phyloP scores from a whole-genome alignment of 495 filamentous ascomycete species.

The Niebla homalea region DNA sequence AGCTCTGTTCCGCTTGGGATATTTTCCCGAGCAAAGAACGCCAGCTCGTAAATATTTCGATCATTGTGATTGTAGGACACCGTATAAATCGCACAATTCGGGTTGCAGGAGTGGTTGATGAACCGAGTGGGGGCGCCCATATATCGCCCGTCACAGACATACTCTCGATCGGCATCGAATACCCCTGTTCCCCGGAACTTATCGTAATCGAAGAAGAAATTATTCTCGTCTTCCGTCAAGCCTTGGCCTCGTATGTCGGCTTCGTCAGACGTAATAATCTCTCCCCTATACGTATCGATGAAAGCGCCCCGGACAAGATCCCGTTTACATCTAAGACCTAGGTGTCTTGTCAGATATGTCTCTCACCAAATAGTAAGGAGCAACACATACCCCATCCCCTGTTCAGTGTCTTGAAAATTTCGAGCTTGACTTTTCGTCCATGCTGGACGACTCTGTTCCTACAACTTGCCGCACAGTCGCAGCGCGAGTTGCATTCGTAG shows the following conservation, averaged over 20 bases:
- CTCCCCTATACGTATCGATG: conserved; percentile 78
- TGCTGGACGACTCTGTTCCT: conserved; percentile 71
- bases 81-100: conserved; percentile 69
- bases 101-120: conserved; percentile 57
- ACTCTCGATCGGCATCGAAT: conserved; percentile 21
- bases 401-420: conserved; percentile 67
- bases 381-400: conserved; percentile 64
- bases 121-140: conserved; percentile 47
- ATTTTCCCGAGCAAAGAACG: conserved; percentile 64
- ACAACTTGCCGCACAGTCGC: conserved; percentile 52
- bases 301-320: conserved; percentile 67
- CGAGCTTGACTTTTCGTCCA: conserved; percentile 58
- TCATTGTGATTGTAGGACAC: conserved; percentile 70
- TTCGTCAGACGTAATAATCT: conserved; percentile 62
- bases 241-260: conserved; percentile 43
- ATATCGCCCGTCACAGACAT: conserved; percentile 46
- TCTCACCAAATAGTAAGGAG: background rate
- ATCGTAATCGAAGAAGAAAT: conserved; percentile 81
- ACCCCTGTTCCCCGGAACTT: conserved; percentile 44
- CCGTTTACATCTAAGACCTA: conserved; percentile 56
- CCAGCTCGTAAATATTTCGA: conserved; percentile 66
- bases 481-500: conserved; percentile 70
- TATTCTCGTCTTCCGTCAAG: conserved; percentile 33
- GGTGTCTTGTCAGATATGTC: conserved; percentile 5
- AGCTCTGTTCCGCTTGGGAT: conserved; percentile 61